Conservation (phyloP, 495 filamentous ascomycete genomes). For the Podospora fimiseda region DNA sequence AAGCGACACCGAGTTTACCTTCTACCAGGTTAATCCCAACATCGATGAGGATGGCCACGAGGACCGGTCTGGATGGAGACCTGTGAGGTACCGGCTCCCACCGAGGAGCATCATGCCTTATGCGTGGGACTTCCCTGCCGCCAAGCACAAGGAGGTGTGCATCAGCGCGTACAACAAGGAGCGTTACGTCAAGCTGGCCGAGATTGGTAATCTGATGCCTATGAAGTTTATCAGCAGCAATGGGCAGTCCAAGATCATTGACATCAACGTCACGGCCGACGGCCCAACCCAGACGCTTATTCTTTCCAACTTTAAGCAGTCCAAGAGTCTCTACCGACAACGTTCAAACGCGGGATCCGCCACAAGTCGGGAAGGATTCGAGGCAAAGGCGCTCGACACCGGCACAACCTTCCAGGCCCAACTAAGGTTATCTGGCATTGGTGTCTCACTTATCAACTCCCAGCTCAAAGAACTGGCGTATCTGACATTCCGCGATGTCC, state of each 20-base stretch:
- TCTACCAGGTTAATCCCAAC: constrained; percentile 73
- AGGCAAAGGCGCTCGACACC: constrained; percentile 85
- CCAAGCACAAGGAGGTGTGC: constrained; percentile 90
- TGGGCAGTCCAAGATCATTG: constrained; percentile 70
- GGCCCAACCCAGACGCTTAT: constrained; percentile 92
- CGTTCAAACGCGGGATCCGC: constrained; percentile 57
- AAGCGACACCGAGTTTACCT: constrained; percentile 90
- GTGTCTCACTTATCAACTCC: constrained; percentile 87
- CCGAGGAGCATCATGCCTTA: constrained; percentile 98
- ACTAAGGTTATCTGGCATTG: constrained; percentile 80
- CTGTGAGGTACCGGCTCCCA: constrained; percentile 87
- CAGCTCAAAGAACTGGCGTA: constrained; percentile 91
- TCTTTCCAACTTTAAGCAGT: constrained; percentile 87
- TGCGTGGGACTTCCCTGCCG: constrained; percentile 96
- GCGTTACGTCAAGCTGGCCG: constrained; percentile 84
- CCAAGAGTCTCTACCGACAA: constrained; percentile 91
- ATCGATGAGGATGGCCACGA: constrained; percentile 77
- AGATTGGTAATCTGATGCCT: constrained; percentile 90
- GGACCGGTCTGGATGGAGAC: constrained; percentile 78
- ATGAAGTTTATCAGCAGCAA: constrained; percentile 65
- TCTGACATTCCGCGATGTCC: constrained; percentile 86
- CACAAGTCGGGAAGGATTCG: constrained; percentile 60
- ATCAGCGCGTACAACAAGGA: constrained; percentile 73
- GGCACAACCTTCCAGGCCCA: constrained; percentile 83
- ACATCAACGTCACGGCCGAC: constrained; percentile 90